A percentile compares a stretch with the other conserved stretches of the same genome.
Conservation (phyloP, 768 basidiomycete genomes). For the Leccinum pellstonianum region DNA sequence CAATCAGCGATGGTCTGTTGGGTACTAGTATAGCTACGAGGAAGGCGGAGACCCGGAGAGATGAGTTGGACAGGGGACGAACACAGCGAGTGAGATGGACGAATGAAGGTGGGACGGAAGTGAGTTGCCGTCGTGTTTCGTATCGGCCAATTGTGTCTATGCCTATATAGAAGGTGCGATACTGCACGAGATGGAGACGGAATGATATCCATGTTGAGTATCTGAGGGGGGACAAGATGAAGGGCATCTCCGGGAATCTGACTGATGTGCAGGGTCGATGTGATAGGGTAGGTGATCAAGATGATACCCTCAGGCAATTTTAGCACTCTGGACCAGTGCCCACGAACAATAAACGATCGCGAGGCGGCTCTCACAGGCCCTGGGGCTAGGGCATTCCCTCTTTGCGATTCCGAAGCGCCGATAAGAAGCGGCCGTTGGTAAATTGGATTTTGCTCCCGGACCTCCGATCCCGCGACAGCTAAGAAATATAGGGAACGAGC, state of each 20-base stretch:
- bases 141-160: conserved; percentile 23
- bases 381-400: conserved; percentile 26
- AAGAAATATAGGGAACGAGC: conserved; percentile 2
- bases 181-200: conserved; percentile 24
- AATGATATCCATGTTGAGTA: conserved; percentile 24
- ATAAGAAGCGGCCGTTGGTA: conserved; percentile 1
- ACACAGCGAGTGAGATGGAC: neutral
- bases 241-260: conserved; percentile 31
- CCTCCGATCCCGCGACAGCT: conserved; percentile 3
- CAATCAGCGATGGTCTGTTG: conserved; percentile 11
- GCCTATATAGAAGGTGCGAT: conserved; percentile 17
- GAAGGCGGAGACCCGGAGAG: neutral
- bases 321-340: conserved; percentile 15
- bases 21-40: neutral
- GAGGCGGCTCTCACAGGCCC: conserved; percentile 14
- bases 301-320: conserved; percentile 28
- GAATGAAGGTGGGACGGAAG: conserved; percentile 10
- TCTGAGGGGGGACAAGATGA: conserved; percentile 19
- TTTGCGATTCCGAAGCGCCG: conserved; percentile 14
- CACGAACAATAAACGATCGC: conserved; percentile 22
- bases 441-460: neutral
- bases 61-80: neutral
- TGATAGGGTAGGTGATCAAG: conserved; percentile 40
- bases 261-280: conserved; percentile 35
- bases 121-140: conserved; percentile 1